Conservation (phyloP, 2,329 filamentous ascomycete species). For the Aspergillus floridensis region DNA sequence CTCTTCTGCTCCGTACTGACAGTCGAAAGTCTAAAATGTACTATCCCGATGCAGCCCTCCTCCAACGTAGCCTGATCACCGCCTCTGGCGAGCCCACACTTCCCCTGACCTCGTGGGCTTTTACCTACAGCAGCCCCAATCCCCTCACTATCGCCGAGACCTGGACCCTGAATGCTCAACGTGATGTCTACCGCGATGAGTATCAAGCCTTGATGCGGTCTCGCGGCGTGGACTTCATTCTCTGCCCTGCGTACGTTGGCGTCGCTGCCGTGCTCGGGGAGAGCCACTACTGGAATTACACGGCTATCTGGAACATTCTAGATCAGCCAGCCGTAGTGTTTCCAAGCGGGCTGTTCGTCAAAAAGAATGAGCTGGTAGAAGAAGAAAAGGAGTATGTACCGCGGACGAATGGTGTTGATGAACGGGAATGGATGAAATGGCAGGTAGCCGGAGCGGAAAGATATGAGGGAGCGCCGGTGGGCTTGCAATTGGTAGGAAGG, state of each 20-base stretch:
- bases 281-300: conserved; percentile 38
- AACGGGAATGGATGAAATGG: conserved; percentile 35
- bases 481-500: conserved; percentile 51
- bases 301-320: conserved; percentile 34
- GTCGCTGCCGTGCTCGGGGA: conserved; percentile 32
- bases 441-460: conserved; percentile 20
- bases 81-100: conserved; percentile 47
- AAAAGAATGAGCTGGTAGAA: conserved; percentile 22
- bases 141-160: conserved; percentile 28
- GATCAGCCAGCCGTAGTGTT: conserved; percentile 31
- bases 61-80: conserved; percentile 32
- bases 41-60: conserved; percentile 47
- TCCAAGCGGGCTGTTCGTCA: conserved; percentile 29
- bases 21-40: conserved; percentile 42
- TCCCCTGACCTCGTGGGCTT: conserved; percentile 44
- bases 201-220: conserved; percentile 33
- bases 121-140: conserved; percentile 22
- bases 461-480: conserved; percentile 48
- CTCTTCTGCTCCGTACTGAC: conserved; percentile 13
- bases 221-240: conserved; percentile 32
- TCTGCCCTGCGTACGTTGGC: conserved; percentile 29
- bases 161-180: conserved; percentile 27
- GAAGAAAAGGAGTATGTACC: conserved; percentile 22
- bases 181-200: conserved; percentile 30
- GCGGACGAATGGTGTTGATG: conserved; percentile 25